Percentiles rank a stretch among this genome's conserved stretches.
phyloP scores from a whole-genome alignment of 2,329 filamentous ascomycete species.

The Claviceps humidiphila region DNA sequence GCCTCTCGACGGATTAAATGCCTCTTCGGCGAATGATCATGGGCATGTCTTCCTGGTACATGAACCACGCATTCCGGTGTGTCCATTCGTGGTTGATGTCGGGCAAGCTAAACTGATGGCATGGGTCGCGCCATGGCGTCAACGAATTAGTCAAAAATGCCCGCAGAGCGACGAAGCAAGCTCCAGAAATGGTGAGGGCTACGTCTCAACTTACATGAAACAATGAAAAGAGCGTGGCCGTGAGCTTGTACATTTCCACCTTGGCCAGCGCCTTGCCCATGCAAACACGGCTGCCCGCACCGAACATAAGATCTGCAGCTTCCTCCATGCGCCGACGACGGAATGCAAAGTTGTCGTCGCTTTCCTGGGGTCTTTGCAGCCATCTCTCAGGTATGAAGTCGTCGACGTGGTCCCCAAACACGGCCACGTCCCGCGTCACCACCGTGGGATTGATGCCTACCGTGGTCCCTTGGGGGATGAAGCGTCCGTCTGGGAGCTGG shows the following conservation, averaged over 20 bases:
- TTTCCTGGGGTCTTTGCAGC: constrained; percentile 18
- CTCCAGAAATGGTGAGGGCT: too few species aligned
- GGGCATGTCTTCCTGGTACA: constrained; percentile 13
- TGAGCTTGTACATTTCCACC: constrained; percentile 22
- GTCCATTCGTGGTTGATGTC: constrained; percentile 14
- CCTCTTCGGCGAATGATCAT: constrained; percentile 6
- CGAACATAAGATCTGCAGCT: constrained; percentile 23
- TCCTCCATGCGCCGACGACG: constrained; percentile 25
- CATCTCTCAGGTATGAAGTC: constrained; percentile 34
- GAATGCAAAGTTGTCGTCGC: constrained; percentile 16
- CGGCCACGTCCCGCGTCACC: constrained; percentile 21
- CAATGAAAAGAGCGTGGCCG: constrained; percentile 28
- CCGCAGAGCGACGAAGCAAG: too few species aligned
- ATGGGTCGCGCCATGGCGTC: neutral
- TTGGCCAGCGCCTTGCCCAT: constrained; percentile 22
- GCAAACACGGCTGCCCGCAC: constrained; percentile 25
- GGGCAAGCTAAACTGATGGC: constrained; percentile 6
- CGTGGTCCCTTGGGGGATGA: constrained; percentile 22
- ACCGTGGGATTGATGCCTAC: constrained; percentile 30
- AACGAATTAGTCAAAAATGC: too few species aligned
- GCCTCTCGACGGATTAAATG: neutral
- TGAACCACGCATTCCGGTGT: constrained; percentile 16
- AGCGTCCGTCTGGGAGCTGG: constrained; percentile 19
- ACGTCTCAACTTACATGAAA: constrained; percentile 20
- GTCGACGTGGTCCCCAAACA: constrained; percentile 33